These are phyloP conservation scores for Cryphonectria carpinicola DNA, from an alignment of 2,329 filamentous ascomycete genomes.

Conservation along the genomic window DNA sequence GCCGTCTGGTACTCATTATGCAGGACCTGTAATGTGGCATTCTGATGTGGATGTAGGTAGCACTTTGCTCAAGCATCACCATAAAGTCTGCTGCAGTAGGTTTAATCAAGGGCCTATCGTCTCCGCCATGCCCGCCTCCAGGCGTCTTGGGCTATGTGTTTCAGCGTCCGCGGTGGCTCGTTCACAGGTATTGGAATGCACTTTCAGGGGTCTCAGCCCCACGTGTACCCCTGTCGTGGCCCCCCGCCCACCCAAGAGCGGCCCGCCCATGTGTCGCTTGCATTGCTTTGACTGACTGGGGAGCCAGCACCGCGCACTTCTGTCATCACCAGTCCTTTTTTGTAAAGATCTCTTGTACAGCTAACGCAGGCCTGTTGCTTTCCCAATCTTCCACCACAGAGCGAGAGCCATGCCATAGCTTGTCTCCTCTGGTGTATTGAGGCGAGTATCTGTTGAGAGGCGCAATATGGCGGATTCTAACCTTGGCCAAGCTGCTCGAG, in stretches of 20 bases:
- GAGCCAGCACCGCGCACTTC: not conserved
- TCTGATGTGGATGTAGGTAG: not conserved
- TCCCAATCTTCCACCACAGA: not conserved
- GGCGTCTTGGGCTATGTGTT: not conserved
- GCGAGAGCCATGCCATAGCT: not conserved
- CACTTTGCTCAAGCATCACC: not conserved
- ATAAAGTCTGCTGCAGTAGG: not conserved
- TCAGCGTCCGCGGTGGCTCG: not conserved
- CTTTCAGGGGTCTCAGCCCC: not conserved
- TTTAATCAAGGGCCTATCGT: not conserved
- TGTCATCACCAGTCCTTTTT: not conserved
- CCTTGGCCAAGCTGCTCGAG: slow-evolving; percentile 15
- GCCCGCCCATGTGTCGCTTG: not conserved
- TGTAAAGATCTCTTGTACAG: not conserved
- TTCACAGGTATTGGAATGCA: not conserved
- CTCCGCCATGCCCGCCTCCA: not conserved
- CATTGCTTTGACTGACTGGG: not conserved
- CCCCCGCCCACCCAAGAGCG: not conserved
- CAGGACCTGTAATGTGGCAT: not conserved
- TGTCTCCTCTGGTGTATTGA: not conserved
- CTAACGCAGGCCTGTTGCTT: not conserved
- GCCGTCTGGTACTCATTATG: too few species aligned
- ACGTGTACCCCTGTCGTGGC: not conserved
- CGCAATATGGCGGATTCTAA: slow-evolving; percentile 22
- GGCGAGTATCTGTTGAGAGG: not conserved